Evolutionary conservation across 257 asterid species (phyloP).

Genomic region (Rauvolfia tetraphylla): DNA sequence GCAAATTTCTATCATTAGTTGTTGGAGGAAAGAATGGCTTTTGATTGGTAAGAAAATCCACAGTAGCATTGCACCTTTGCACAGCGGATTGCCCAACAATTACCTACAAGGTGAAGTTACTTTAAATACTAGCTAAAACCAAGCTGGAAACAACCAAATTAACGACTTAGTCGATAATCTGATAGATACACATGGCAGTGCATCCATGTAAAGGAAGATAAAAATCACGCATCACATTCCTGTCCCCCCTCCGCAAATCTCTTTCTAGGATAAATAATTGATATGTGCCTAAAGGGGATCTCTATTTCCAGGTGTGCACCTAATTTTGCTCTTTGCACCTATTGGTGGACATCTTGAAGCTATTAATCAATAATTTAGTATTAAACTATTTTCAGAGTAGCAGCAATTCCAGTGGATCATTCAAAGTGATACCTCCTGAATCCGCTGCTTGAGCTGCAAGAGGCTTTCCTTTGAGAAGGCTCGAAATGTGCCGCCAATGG

Average conservation of each 20-base stretch:
- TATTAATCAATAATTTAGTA: neutral
- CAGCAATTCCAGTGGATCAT: neutral
- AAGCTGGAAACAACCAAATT: neutral
- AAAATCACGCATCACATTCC: neutral
- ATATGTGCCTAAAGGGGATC: neutral
- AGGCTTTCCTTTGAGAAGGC: slow-evolving; percentile 74
- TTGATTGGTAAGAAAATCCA: slow-evolving; percentile 38
- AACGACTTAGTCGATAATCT: neutral
- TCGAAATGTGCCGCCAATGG: slow-evolving; percentile 90
- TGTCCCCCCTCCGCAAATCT: neutral
- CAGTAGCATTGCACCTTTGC: slow-evolving; percentile 83
- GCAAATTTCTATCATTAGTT: slow-evolving; percentile 53
- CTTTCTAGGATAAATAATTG: no score
- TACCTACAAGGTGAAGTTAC: slow-evolving; percentile 42
- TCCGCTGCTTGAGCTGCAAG: slow-evolving; percentile 60
- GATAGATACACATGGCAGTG: neutral
- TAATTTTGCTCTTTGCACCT: neutral
- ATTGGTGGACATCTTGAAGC: neutral
- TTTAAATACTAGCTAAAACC: neutral
- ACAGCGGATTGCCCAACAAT: slow-evolving; percentile 80
- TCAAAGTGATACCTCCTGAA: slow-evolving; percentile 55
- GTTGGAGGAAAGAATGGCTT: slow-evolving; percentile 73
- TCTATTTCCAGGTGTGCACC: neutral
- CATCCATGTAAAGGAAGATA: neutral
- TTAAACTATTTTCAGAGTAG: neutral